A percentile compares a stretch with the other conserved stretches of the same genome.
Evolutionary conservation across 768 basidiomycete genomes (phyloP).

Genomic region (Lactifluus pinguis): DNA sequence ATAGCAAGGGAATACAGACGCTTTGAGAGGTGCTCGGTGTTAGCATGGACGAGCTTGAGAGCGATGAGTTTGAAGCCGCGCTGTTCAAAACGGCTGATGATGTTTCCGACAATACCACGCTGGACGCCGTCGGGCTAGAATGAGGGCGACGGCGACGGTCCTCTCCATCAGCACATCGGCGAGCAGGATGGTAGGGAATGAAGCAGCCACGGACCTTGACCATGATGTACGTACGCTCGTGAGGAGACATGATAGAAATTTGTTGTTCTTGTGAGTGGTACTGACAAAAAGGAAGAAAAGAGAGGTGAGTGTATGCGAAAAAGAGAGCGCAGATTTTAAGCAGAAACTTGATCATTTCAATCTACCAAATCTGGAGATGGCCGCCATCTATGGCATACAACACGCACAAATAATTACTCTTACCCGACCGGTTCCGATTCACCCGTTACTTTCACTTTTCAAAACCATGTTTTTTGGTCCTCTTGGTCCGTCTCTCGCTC

Average conservation of each 20-base stretch:
- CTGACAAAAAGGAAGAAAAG: constrained; percentile 24
- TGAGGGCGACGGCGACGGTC: constrained; percentile 8
- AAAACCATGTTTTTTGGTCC: constrained; percentile 41
- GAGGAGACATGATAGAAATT: constrained; percentile 47
- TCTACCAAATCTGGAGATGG: constrained; percentile 16
- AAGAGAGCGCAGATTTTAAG: constrained; percentile 24
- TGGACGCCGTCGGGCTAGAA: constrained; percentile 96
- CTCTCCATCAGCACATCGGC: constrained; percentile 6
- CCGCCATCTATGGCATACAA: constrained; percentile 22
- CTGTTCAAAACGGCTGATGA: constrained; percentile 93
- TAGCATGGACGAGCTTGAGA: constrained; percentile 80
- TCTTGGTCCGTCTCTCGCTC: constrained; percentile 68
- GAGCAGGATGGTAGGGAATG: not conserved
- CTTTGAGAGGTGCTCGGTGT: constrained; percentile 80
- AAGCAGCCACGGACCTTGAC: constrained; percentile 68
- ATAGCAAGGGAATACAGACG: constrained; percentile 36
- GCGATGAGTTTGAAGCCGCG: constrained; percentile 97
- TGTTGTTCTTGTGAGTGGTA: constrained; percentile 14
- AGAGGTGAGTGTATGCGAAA: constrained; percentile 20
- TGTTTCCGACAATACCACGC: constrained; percentile 89
- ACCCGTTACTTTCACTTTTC: not conserved
- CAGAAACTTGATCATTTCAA: constrained; percentile 16
- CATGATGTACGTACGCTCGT: constrained; percentile 98
- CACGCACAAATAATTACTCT: constrained; percentile 31
- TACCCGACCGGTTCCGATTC: not conserved